Percentiles rank a stretch among this genome's conserved stretches.
Evolutionary conservation across 257 asterid species (phyloP).

Genomic region (Fraxinus anomala): DNA sequence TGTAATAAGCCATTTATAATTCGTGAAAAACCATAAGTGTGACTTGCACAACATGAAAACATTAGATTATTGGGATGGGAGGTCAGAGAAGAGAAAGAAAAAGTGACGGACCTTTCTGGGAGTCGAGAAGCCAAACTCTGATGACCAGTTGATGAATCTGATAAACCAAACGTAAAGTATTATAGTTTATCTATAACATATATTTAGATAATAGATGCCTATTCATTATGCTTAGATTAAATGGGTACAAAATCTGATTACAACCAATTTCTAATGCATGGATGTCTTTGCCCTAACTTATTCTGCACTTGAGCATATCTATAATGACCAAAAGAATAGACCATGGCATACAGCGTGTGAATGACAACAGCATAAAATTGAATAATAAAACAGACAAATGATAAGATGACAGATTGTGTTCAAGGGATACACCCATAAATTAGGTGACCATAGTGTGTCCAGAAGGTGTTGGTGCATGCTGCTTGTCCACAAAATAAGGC

Average conservation of each 20-base stretch:
- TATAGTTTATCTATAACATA: constrained; percentile 13
- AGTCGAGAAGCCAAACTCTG: constrained; percentile 85
- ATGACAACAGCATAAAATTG: constrained; percentile 16
- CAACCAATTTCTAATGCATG: constrained; percentile 21
- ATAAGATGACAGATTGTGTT: constrained; percentile 17
- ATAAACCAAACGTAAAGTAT: constrained; percentile 30
- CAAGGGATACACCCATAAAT: constrained; percentile 10
- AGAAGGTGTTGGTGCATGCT: constrained; percentile 10
- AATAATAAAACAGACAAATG: constrained; percentile 15
- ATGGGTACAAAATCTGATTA: background rate
- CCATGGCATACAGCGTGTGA: background rate
- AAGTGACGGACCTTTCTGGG: constrained; percentile 76
- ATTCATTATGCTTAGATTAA: constrained; percentile 18
- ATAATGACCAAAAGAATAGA: background rate
- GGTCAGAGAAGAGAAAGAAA: constrained; percentile 5
- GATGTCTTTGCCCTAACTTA: background rate
- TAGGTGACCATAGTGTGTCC: constrained; percentile 1
- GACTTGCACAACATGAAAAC: constrained; percentile 15
- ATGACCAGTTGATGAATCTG: constrained; percentile 66
- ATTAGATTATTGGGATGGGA: background rate
- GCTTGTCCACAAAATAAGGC: constrained; percentile 13
- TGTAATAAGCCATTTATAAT: background rate
- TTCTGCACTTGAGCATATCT: constrained; percentile 16
- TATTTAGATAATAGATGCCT: constrained; percentile 12
- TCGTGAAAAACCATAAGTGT: constrained; percentile 2